Conservation (phyloP, 1,139 yeast genomes). For the Geotrichum candidum region DNA sequence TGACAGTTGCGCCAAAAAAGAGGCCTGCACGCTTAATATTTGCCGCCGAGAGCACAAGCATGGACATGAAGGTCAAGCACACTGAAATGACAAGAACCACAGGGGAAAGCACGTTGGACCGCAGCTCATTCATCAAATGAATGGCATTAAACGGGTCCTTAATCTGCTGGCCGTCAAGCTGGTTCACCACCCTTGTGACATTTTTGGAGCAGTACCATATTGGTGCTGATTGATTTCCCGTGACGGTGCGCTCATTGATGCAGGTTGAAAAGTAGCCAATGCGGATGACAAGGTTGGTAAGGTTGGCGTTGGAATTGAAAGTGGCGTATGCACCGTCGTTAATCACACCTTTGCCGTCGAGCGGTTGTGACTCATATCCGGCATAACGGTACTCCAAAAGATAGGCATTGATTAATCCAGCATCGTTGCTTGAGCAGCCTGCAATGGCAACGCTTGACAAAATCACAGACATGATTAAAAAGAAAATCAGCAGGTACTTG, state of each 20-base stretch:
- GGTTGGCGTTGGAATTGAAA: constrained; percentile 13
- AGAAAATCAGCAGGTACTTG: constrained; percentile 23
- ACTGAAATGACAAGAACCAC: constrained; percentile 12
- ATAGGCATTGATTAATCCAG: constrained; percentile 23
- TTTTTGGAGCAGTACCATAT: constrained; percentile 27
- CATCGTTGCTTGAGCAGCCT: constrained; percentile 24
- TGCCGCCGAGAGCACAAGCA: constrained; percentile 10
- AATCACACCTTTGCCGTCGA: constrained; percentile 20
- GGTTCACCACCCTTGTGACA: constrained; percentile 18
- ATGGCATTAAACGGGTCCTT: constrained; percentile 27
- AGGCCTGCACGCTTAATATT: constrained; percentile 2
- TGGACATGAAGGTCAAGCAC: constrained; percentile 11
- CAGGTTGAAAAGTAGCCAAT: constrained; percentile 30
- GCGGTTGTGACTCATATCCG: constrained; percentile 19
- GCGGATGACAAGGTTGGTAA: constrained; percentile 22
- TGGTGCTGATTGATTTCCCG: constrained; percentile 8
- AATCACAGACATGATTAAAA: constrained; percentile 23
- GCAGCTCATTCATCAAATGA: constrained; percentile 17
- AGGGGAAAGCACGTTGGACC: constrained; percentile 15
- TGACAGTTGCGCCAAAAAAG: constrained; percentile 20
- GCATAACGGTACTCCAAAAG: constrained; percentile 25
- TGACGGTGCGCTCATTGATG: constrained; percentile 17
- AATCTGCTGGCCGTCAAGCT: constrained; percentile 16
- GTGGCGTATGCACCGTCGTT: constrained; percentile 22
- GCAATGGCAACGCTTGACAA: constrained; percentile 24